A percentile compares a stretch with the other conserved stretches of the same genome.
These are phyloP conservation scores for Sherardia arvensis DNA, from an alignment of 257 asterid species.

Conservation along the genomic window DNA sequence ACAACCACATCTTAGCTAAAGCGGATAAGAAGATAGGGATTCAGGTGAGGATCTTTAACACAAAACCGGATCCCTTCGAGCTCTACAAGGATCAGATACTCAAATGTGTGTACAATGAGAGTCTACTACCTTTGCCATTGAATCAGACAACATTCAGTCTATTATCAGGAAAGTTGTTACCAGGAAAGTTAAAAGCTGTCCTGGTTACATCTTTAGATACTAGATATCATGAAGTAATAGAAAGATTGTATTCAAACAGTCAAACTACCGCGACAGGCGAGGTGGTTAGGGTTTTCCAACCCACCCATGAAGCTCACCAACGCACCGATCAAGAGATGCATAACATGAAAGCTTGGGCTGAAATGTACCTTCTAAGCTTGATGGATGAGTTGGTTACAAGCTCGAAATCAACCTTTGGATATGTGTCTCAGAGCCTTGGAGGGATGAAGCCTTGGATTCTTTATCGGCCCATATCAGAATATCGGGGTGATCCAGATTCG, in stretches of 20 bases:
- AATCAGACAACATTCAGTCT: conserved; percentile 7
- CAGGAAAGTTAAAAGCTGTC: conserved; percentile 30
- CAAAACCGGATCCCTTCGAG: conserved; percentile 27
- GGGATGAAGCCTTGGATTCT: conserved; percentile 76
- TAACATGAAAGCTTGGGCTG: conserved; percentile 68
- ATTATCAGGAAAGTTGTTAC: conserved; percentile 17
- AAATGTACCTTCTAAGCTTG: conserved; percentile 65
- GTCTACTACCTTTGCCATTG: conserved; percentile 29
- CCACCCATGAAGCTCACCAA: conserved; percentile 54
- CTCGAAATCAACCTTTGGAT: conserved; percentile 74
- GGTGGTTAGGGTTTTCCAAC: conserved; percentile 44
- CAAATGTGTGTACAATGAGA: conserved; percentile 43
- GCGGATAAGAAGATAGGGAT: conserved; percentile 57
- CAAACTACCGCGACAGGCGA: conserved; percentile 52
- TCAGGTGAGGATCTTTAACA: conserved; percentile 49
- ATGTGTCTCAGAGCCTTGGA: conserved; percentile 80
- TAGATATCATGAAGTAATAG: conserved; percentile 42
- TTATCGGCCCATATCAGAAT: not conserved
- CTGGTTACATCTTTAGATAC: conserved; percentile 44
- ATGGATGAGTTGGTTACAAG: conserved; percentile 67
- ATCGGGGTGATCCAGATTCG: conserved; percentile 28
- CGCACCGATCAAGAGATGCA: conserved; percentile 39
- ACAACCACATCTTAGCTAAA: conserved; percentile 42
- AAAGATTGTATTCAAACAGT: conserved; percentile 47
- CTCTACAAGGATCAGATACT: conserved; percentile 47